Conservation (phyloP, 495 filamentous ascomycete genomes). For the Xylaria longipes region DNA sequence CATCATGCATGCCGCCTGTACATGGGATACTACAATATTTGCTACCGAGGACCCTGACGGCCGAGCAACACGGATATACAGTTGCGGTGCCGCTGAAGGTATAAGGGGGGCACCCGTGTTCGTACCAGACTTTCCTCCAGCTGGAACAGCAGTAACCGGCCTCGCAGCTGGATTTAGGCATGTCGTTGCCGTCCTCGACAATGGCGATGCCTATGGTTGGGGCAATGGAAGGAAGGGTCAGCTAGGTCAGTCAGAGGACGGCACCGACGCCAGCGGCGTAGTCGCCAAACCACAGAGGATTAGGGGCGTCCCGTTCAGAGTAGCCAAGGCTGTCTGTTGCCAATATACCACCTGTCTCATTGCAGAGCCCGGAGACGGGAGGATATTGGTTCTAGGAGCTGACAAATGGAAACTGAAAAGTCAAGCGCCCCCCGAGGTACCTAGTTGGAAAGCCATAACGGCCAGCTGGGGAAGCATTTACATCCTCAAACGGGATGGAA, state of each 20-base stretch:
- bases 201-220: conserved; percentile 87
- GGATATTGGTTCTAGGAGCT: conserved; percentile 68
- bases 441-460: conserved; percentile 63
- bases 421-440: conserved; percentile 43
- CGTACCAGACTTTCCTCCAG: conserved; percentile 68
- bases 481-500: conserved; percentile 64
- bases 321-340: conserved; percentile 72
- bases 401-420: conserved; percentile 71
- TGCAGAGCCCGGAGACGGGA: conserved; percentile 57
- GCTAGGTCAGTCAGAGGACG: conserved; percentile 60
- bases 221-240: conserved; percentile 85
- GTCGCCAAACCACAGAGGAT: conserved; percentile 67
- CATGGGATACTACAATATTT: conserved; percentile 76
- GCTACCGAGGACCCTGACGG: conserved; percentile 50
- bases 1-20: conserved; percentile 61
- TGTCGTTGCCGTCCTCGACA: conserved; percentile 71
- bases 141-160: conserved; percentile 55
- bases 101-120: conserved; percentile 21
- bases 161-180: conserved; percentile 80
- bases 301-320: conserved; percentile 58
- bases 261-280: conserved; percentile 37
- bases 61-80: conserved; percentile 56
- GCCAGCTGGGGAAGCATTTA: conserved; percentile 87
- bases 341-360: conserved; percentile 80
- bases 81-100: conserved; percentile 55